Base-by-base conservation (phyloP, 2,329 filamentous ascomycete species). In the Botrytis sinoallii region DNA sequence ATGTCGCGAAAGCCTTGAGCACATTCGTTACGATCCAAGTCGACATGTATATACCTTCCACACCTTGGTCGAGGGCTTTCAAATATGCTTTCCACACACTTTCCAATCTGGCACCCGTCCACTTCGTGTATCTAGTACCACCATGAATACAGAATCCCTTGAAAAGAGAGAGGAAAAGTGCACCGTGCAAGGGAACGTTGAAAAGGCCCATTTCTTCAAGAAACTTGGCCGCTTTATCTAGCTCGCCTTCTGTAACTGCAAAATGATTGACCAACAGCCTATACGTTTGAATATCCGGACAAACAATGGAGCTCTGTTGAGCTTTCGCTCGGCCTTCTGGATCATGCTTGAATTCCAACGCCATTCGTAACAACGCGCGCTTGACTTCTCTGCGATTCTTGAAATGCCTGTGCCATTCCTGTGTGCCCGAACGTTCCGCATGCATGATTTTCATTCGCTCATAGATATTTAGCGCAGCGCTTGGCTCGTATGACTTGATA, bases 61-160 rank as follows among this genome's bases (percentile, higher is more conserved):
- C 79, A 10, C 83, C 80, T 29, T 83, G 81, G 71, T 89, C 86
- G 3, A 88, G 80, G 0, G 88, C 86, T 22, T 84, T 81, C 22
- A 92, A 83, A 76, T 94, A 89, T 0, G 91, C 88, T 14, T 85
- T 81, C 86, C 92, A 92, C 18, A 94, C 88, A 60, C 85, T 86
- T 61, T 91, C 86, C 4, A 98, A 87, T n/a, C 90, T 87, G 76
- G 87, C 83, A 44, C 85, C 84, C 42, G 89, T 93, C 95, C 96
- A 99, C 20, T 89, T 86, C 0, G 90, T 90, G 76, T 90, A 85
- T 38, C 85, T 83, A 29, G 86, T 82, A 40, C 89, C 90, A 18
- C 95, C 95, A 79, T 97, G 91, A 3, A 84, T 82, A 46, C 87
- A 86, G 80, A 98, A 99, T 0, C 93, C 94, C 78, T 93, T 91